Base-by-base conservation (phyloP, 768 basidiomycete species). In the Leucocoprinus leucothites region DNA sequence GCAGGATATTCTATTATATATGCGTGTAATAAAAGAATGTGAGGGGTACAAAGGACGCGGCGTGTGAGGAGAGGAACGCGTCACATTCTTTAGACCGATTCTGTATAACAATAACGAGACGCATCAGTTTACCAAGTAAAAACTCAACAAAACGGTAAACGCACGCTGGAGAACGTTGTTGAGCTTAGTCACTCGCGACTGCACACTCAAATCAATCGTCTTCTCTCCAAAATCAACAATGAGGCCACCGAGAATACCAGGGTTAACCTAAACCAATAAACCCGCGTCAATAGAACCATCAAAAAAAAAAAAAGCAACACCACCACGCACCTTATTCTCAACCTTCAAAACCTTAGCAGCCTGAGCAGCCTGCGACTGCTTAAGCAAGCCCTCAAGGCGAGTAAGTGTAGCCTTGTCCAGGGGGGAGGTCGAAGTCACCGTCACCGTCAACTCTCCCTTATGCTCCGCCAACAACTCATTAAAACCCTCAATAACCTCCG, bases 151-250 rank as follows among this genome's bases (percentile, higher is more conserved):
- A 47, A 43, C 50, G 26, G 26, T 3, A 36, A 47, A 76, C 90
- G 60, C 71, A 92, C 94, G 85, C 68, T 88, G 82, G 48, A 98
- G 77, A 65, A 89, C 81, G 61, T 82, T 84, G 81, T 98, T 98
- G 67, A 98, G 84, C 74, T 94, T 96, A 69, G 87, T 96, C 65
- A 98, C 93, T 52, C 92, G 91, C 31, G 92, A 93, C 47, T 86
- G 87, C 53, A 96, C 94, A 63, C 92, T 95, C 57, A 98, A 82
- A 74, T 99, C 97, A 64, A 99, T 89, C 51, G 93, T 94, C 80
- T 96, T 96, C 79, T 98, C 97, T 60, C 94, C 96, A 67, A 99
- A 94, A 75, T 99, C 97, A 47, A 99, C 87, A 58, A 98, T 80
- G 57, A 98, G 71, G 48, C 97, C 97, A 56, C 96, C 97, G 59